Evolutionary conservation across 2,329 filamentous ascomycete species (phyloP).

Genomic region (Sarocladium oryzae): DNA sequence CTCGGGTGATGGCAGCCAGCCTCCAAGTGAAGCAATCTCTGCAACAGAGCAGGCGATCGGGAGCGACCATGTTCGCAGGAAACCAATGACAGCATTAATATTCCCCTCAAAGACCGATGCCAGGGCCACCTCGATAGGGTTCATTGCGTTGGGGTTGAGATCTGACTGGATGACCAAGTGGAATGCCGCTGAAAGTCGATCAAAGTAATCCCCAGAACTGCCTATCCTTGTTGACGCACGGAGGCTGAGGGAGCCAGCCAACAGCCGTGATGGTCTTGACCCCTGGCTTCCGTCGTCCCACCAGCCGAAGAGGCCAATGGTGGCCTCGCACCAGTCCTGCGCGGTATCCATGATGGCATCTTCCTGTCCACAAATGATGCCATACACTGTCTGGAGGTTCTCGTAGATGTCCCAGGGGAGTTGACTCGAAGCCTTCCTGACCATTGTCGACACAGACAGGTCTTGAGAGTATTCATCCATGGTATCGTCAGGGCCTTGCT

Average conservation of each 20-base stretch:
- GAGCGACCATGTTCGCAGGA: slow-evolving; percentile 75
- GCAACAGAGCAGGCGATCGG: slow-evolving; percentile 71
- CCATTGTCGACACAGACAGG: slow-evolving; percentile 55
- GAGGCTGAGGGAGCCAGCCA: slow-evolving; percentile 33
- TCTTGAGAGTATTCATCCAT: slow-evolving; percentile 30
- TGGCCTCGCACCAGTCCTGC: slow-evolving; percentile 90
- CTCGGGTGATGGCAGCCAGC: slow-evolving; percentile 61
- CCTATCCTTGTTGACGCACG: slow-evolving; percentile 38
- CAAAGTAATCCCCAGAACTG: slow-evolving; percentile 63
- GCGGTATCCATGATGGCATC: slow-evolving; percentile 70
- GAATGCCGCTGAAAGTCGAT: slow-evolving; percentile 66
- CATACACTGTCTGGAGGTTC: slow-evolving; percentile 73
- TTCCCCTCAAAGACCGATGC: slow-evolving; percentile 81
- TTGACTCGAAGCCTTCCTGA: slow-evolving; percentile 74
- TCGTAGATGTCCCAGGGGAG: slow-evolving; percentile 90
- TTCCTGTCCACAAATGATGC: slow-evolving; percentile 68
- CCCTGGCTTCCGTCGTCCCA: slow-evolving; percentile 70
- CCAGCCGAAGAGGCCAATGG: slow-evolving; percentile 78
- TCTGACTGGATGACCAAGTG: slow-evolving; percentile 61
- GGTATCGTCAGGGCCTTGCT: slow-evolving; percentile 27
- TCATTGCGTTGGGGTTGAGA: slow-evolving; percentile 70
- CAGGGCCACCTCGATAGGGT: slow-evolving; percentile 72
- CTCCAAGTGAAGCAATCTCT: slow-evolving; percentile 75
- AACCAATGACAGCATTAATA: slow-evolving; percentile 64
- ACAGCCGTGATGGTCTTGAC: slow-evolving; percentile 18